phyloP scores from a whole-genome alignment of 2,329 filamentous ascomycete species.

The Botrytis galanthina region DNA sequence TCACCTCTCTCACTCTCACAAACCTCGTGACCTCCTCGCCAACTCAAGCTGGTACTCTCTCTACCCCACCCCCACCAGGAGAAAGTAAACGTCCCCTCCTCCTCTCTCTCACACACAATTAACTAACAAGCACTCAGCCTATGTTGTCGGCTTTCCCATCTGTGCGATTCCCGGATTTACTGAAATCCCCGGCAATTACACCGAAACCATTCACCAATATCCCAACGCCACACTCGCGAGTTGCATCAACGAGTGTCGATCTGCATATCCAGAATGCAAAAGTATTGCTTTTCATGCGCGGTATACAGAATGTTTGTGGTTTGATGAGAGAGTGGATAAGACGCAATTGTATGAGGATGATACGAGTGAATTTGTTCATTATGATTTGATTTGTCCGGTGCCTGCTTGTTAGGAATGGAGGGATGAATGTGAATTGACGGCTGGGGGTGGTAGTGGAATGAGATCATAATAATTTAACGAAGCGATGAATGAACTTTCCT shows the following conservation, averaged over 20 bases:
- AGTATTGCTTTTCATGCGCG: constrained; percentile 11
- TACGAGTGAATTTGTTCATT: constrained; percentile 17
- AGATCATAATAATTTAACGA: neutral
- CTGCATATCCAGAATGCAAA: constrained; percentile 8
- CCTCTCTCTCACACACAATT: too few relatives aligned
- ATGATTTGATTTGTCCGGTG: constrained; percentile 16
- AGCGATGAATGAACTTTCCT: neutral
- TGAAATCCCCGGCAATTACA: neutral
- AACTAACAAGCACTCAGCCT: neutral
- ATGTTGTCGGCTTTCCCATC: constrained; percentile 1
- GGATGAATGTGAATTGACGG: too few relatives aligned
- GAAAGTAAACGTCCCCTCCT: neutral
- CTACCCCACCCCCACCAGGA: constrained; percentile 10
- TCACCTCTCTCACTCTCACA: neutral
- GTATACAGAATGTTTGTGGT: constrained; percentile 18
- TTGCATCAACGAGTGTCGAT: constrained; percentile 17
- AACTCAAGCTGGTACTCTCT: neutral
- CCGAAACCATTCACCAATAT: constrained; percentile 5
- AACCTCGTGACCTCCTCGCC: constrained; percentile 10
- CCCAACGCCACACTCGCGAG: neutral
- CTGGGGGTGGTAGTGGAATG: too few relatives aligned
- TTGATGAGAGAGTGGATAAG: neutral
- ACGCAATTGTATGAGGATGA: constrained; percentile 18
- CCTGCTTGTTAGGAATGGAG: neutral
- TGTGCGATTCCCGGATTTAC: neutral